Conservation (phyloP, 305 asterid genomes). For the Fraxinus baroniana region DNA sequence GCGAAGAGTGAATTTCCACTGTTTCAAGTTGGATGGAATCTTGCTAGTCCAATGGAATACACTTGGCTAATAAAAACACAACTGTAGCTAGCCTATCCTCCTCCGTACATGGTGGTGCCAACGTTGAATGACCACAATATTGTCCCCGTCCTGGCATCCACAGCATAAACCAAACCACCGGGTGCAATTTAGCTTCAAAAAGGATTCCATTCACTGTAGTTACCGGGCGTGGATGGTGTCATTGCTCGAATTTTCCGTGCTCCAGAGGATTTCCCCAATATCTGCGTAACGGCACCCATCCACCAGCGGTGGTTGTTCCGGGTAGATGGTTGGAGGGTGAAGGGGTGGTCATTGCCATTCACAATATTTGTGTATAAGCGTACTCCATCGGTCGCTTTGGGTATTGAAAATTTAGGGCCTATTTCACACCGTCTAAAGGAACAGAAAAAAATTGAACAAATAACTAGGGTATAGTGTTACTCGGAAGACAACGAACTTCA, state of each 20-base stretch:
- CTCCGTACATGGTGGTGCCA: constrained; percentile 63
- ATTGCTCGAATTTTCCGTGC: constrained; percentile 59
- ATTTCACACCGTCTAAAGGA: no score
- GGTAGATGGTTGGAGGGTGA: constrained; percentile 49
- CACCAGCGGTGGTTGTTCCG: constrained; percentile 33
- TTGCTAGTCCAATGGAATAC: constrained; percentile 45
- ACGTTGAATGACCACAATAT: constrained; percentile 38
- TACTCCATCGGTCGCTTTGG: constrained; percentile 46
- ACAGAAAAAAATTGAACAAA: no score
- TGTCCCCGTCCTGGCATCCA: constrained; percentile 57
- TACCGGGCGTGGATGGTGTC: constrained; percentile 18
- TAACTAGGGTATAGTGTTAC: no score
- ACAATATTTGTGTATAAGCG: constrained; percentile 30
- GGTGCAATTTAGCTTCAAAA: constrained; percentile 31
- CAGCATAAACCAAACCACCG: constrained; percentile 22
- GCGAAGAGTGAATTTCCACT: constrained; percentile 61
- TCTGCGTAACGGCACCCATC: constrained; percentile 50
- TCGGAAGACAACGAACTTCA: no score
- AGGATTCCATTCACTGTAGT: no score
- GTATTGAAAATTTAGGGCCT: no score
- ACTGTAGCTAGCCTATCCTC: constrained; percentile 60
- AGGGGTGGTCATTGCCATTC: constrained; percentile 38
- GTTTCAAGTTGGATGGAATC: constrained; percentile 66
- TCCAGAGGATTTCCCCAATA: constrained; percentile 57
- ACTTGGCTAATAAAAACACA: constrained; percentile 42